phyloP scores from a whole-genome alignment of 2,329 filamentous ascomycete species.

The Neofusicoccum sp. region DNA sequence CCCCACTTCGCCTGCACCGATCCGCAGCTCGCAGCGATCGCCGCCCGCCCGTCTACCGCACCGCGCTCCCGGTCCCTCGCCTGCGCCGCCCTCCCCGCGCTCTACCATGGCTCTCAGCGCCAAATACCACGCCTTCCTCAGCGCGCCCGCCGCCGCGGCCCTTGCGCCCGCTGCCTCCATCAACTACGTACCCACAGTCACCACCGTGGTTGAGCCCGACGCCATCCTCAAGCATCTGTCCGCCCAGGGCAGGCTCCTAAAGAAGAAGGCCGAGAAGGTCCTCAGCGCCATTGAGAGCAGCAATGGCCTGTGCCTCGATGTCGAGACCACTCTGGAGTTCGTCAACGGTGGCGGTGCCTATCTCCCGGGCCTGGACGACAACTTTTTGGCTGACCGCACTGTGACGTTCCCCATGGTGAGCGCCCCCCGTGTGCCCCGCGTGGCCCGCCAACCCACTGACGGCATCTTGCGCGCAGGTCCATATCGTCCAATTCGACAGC shows the following conservation, averaged over 20 bases:
- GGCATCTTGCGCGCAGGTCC: conserved; percentile 43
- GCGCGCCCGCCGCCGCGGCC: conserved; percentile 44
- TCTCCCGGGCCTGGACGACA: conserved; percentile 87
- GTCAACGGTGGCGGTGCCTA: conserved; percentile 79
- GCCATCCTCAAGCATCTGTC: conserved; percentile 83
- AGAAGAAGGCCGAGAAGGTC: conserved; percentile 79
- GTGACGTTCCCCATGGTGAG: conserved; percentile 81
- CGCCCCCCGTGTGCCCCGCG: not conserved
- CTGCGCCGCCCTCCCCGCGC: conserved; percentile 9
- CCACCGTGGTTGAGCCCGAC: conserved; percentile 68
- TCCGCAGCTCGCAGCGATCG: conserved; percentile 17
- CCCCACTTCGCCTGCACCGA: conserved; percentile 15
- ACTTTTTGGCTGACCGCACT: conserved; percentile 82
- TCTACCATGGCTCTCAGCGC: conserved; percentile 41
- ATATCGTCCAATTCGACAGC: conserved; percentile 83
- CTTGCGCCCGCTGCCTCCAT: conserved; percentile 51
- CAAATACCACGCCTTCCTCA: conserved; percentile 50
- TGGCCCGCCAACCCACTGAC: not conserved
- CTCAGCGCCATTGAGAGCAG: conserved; percentile 73
- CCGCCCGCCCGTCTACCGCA: not conserved
- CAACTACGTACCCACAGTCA: conserved; percentile 90
- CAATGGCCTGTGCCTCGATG: conserved; percentile 72
- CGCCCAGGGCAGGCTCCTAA: conserved; percentile 71
- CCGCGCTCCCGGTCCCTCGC: conserved; percentile 1
- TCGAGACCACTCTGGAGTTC: conserved; percentile 84